Evolutionary conservation across 192 early-diverging fungal species (phyloP).

Genomic region (Chytriomyces sp.): DNA sequence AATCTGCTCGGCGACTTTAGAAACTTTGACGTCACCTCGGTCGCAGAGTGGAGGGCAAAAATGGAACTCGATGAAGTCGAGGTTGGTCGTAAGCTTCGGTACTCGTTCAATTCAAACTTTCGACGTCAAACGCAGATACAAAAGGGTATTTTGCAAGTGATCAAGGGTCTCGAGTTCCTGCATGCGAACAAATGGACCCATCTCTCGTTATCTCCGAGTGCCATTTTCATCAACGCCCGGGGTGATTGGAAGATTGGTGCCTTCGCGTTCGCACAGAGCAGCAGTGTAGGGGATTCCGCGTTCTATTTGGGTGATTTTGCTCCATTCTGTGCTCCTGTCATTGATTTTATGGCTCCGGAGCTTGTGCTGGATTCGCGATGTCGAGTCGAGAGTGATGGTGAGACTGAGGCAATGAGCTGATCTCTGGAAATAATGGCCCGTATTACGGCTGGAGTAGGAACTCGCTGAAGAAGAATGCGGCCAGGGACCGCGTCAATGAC

Average conservation of each 20-base stretch:
- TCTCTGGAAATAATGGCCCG: neutral
- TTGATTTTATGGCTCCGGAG: constrained; percentile 26
- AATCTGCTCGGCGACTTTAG: constrained; percentile 63
- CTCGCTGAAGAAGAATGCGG: no score
- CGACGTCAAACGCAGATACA: constrained; percentile 73
- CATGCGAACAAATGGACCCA: constrained; percentile 74
- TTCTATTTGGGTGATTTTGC: constrained; percentile 29
- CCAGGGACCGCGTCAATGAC: no score
- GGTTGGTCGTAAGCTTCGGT: no score
- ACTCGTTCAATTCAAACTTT: no score
- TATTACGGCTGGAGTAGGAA: neutral
- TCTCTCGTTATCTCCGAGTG: constrained; percentile 69
- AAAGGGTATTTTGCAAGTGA: constrained; percentile 73
- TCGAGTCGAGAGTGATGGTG: neutral
- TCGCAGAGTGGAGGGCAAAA: constrained; percentile 31
- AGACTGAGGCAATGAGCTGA: neutral
- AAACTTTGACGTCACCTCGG: constrained; percentile 41
- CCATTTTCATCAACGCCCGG: constrained; percentile 74
- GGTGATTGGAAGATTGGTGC: constrained; percentile 39
- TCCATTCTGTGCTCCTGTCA: constrained; percentile 18
- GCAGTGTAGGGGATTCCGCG: neutral
- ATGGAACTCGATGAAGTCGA: constrained; percentile 77
- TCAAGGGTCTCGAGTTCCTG: constrained; percentile 66
- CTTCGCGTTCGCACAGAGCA: constrained; percentile 14
- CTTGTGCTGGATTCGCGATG: constrained; percentile 2